Evolutionary conservation across 306 rosid genomes (phyloP), one percentile per base, ranked within the genome.

Genomic region (Vigna hirtella): DNA sequence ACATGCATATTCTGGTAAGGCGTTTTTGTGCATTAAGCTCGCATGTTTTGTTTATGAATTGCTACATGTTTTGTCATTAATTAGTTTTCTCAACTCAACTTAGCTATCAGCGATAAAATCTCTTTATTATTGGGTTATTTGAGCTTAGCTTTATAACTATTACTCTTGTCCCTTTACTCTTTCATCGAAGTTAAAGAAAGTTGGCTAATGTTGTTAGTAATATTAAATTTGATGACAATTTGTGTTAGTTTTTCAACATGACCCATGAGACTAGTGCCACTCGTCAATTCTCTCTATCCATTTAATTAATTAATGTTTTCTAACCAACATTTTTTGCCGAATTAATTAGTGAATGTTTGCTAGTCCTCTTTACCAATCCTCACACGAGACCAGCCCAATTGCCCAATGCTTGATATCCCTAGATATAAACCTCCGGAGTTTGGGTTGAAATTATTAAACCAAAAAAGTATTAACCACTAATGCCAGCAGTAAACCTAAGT

Each of bases 51-150:
- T 51, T 70, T 52, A 17, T 55, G 20, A 47, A 64, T 72, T 52
- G 55, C 7, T 66, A 56, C 6, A 38, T 58, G 66, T 20, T 30
- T 49, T 58, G 80, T 34, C 67, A 42, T 78, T 26, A 34, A 2
- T 48, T 67, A 70, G 72, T 48, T 51, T 24, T 79, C 49, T 58
- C 40, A 53, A 18, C 69, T 50, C 40, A 62, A 18, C 69, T 16
- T 7, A 50, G 20, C 9, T 5, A 49, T 5, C 1, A 7, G 7
- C 47, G 5, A 15, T 53, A 20, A 20, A 64, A 14, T 36, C 49
- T 13, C 3, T 13, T 6, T 61, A 20, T n/a, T 48, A 43, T 26
- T 16, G 6, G 59, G 43, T 38, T 26, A 45, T 26, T 43, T n/a
- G 48, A 63, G 66, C 20, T 14, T 30, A 24, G 52, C 43, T 73